These are phyloP conservation scores for Sutorius australiensis DNA, from an alignment of 768 basidiomycete species.

Conservation along the genomic window DNA sequence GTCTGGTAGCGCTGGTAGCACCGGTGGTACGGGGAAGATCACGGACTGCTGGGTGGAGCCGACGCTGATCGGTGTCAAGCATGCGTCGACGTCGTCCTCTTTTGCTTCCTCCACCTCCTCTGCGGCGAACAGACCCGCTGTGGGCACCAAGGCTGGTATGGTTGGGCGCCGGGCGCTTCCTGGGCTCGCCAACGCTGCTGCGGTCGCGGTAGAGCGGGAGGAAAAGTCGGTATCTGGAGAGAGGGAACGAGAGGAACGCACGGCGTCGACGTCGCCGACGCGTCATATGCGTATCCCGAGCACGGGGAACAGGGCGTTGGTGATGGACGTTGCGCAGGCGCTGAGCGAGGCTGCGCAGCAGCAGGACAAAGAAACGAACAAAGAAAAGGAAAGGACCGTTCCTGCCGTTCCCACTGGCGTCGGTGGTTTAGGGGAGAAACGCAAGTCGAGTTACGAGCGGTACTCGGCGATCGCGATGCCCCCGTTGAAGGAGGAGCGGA, in stretches of 20 bases:
- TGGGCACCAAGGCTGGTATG: constrained; percentile 25
- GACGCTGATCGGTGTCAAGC: constrained; percentile 32
- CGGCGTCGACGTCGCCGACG: constrained; percentile 31
- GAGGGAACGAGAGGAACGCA: constrained; percentile 9
- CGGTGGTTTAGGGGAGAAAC: constrained; percentile 43
- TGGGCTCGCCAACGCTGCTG: constrained; percentile 29
- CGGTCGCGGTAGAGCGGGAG: constrained; percentile 1
- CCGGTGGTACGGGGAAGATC: constrained; percentile 14
- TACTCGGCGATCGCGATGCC: constrained; percentile 63
- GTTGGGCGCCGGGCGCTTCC: constrained; percentile 42
- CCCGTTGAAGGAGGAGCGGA: constrained; percentile 63
- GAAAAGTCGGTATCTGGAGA: constrained; percentile 15
- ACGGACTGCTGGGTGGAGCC: constrained; percentile 33
- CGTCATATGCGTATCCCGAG: constrained; percentile 59
- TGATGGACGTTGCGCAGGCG: constrained; percentile 76
- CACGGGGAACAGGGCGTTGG: constrained; percentile 64
- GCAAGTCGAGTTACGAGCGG: constrained; percentile 64
- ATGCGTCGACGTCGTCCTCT: constrained; percentile 1
- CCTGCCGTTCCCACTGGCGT: constrained; percentile 8
- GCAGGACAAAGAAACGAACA: constrained; percentile 6
- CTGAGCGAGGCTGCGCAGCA: constrained; percentile 38
- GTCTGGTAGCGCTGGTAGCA: not conserved
- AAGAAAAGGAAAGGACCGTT: not conserved
- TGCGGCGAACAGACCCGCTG: not conserved
- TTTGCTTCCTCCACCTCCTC: not conserved